These are phyloP conservation scores for Cokeromyces recurvatus DNA, from an alignment of 371 early-diverging fungal species.

Conservation along the genomic window DNA sequence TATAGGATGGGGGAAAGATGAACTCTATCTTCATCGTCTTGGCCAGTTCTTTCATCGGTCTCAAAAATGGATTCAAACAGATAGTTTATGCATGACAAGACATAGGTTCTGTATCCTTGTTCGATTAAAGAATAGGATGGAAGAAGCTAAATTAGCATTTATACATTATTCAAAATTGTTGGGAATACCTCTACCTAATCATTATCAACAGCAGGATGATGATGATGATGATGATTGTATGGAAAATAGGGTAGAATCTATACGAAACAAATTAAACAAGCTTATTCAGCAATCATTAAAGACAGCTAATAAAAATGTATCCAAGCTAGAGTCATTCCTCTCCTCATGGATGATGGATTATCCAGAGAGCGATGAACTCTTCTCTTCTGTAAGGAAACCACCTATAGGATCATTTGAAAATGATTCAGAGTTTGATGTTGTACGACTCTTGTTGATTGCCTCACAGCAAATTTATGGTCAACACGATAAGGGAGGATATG, in stretches of 20 bases:
- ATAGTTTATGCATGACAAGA: constrained; percentile 61
- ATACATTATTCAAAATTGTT: constrained; percentile 52
- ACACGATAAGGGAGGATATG: background rate
- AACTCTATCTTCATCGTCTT: too few species aligned
- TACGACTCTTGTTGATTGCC: constrained; percentile 1
- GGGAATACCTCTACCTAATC: constrained; percentile 18
- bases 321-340: too few species aligned
- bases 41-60: too few species aligned
- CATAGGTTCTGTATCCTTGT: constrained; percentile 54
- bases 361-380: too few species aligned
- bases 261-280: too few species aligned
- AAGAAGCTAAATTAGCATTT: constrained; percentile 63
- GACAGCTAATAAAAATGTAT: background rate
- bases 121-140: constrained; percentile 58
- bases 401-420: constrained; percentile 13
- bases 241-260: background rate
- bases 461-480: constrained; percentile 4
- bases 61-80: too few species aligned
- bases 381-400: background rate
- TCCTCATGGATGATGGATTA: too few species aligned
- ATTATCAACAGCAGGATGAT: background rate
- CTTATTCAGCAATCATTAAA: background rate
- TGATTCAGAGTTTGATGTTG: constrained; percentile 20
- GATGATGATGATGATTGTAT: background rate
- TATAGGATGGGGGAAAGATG: constrained; percentile 31